These are phyloP conservation scores for Elaeis oleifera DNA, from an alignment of 202 grass and related monocot species.

Conservation along the genomic window DNA sequence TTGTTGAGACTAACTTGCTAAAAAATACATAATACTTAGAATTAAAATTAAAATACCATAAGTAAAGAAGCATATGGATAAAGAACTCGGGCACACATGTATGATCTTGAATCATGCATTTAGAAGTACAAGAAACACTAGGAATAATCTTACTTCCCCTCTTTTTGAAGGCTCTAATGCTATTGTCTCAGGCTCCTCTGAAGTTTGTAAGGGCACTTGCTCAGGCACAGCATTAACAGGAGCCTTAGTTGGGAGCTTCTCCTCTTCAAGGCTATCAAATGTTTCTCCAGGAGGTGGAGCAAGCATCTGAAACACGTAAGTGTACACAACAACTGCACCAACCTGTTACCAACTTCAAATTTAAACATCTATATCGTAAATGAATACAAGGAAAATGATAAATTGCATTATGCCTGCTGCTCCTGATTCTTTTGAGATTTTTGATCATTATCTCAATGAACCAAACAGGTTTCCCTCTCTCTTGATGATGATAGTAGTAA, in stretches of 20 bases:
- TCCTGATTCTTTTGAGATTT: too few relatives aligned
- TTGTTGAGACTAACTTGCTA: too few relatives aligned
- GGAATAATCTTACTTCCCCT: slow-evolving; percentile 33
- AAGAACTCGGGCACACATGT: too few relatives aligned
- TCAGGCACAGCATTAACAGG: slow-evolving; percentile 31
- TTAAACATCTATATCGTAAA: background rate
- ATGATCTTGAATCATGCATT: too few relatives aligned
- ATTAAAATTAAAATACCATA: too few relatives aligned
- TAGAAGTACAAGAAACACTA: too few relatives aligned
- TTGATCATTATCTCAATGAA: too few relatives aligned
- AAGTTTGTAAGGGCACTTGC: slow-evolving; percentile 58
- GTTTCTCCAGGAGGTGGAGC: slow-evolving; percentile 68
- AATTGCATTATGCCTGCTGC: too few relatives aligned
- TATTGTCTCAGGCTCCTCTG: slow-evolving; percentile 21
- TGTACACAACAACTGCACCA: slow-evolving; percentile 97
- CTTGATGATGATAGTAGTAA: too few relatives aligned
- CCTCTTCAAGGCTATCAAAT: slow-evolving; percentile 61
- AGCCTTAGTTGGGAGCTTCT: slow-evolving; percentile 38
- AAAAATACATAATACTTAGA: too few relatives aligned
- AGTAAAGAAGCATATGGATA: too few relatives aligned
- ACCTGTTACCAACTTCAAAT: slow-evolving; percentile 37
- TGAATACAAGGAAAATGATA: background rate
- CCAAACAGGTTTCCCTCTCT: too few relatives aligned
- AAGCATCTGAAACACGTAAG: slow-evolving; percentile 98
- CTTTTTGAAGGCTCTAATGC: slow-evolving; percentile 25